phyloP scores from a whole-genome alignment of 2,329 filamentous ascomycete species.

The Ophiostoma sp. region DNA sequence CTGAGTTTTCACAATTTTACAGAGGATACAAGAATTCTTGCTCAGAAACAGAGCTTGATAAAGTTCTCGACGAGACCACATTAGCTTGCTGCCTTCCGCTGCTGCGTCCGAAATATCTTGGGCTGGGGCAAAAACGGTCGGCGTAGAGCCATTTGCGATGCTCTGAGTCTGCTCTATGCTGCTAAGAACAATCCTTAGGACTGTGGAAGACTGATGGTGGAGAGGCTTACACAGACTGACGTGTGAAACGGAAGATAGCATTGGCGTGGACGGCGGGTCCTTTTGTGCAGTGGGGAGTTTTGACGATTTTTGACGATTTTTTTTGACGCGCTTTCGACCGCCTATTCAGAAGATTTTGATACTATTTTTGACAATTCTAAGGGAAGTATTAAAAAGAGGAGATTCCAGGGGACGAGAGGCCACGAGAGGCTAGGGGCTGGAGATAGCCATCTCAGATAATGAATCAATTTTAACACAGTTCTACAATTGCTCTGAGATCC shows the following conservation, averaged over 20 bases:
- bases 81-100: neutral
- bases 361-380: neutral
- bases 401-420: no score
- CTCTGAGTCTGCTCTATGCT: neutral
- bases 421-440: no score
- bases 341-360: neutral
- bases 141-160: neutral
- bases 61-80: no score
- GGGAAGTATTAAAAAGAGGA: no score
- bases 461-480: no score
- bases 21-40: no score
- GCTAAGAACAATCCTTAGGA: no score
- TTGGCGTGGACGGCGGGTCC: neutral
- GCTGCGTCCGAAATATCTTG: neutral
- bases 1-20: no score
- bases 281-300: neutral
- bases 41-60: no score
- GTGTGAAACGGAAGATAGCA: neutral
- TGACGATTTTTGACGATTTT: neutral
- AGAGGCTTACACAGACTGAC: neutral
- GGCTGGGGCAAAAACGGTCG: neutral
- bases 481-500: no score
- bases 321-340: neutral
- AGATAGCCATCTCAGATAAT: no score
- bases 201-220: neutral